phyloP scores from a whole-genome alignment of 2,329 filamentous ascomycete species.

The Sporothrix humicola region DNA sequence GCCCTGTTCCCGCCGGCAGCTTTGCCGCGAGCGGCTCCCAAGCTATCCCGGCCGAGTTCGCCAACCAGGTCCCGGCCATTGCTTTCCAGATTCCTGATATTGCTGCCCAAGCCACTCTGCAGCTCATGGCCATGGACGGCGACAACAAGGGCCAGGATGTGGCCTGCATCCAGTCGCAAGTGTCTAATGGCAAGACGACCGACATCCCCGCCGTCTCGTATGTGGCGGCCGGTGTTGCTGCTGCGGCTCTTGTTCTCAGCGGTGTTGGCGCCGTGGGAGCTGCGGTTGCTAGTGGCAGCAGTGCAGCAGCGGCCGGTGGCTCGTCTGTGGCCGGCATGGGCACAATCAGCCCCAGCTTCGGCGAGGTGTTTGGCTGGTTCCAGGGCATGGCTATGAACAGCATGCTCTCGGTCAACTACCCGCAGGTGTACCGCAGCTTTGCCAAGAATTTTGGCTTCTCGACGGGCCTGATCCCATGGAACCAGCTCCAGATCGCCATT shows the following conservation, averaged over 20 bases:
- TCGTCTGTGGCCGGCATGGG: conserved; percentile 55
- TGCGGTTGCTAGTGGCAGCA: conserved; percentile 50
- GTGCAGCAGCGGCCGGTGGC: conserved; percentile 56
- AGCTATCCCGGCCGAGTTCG: conserved; percentile 72
- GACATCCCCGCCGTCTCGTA: conserved; percentile 79
- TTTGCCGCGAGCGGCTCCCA: conserved; percentile 78
- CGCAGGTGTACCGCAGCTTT: conserved; percentile 86
- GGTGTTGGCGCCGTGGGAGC: conserved; percentile 68
- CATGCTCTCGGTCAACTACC: conserved; percentile 91
- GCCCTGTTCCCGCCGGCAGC: conserved; percentile 79
- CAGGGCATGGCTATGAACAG: conserved; percentile 94
- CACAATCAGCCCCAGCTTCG: conserved; percentile 80
- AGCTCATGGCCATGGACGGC: conserved; percentile 68
- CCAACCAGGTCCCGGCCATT: conserved; percentile 79
- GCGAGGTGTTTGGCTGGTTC: conserved; percentile 86
- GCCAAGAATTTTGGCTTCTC: conserved; percentile 93
- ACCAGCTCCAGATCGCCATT: conserved; percentile 77
- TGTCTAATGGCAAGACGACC: conserved; percentile 87
- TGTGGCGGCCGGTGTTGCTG: conserved; percentile 81
- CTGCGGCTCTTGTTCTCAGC: conserved; percentile 76
- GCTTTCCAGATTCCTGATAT: conserved; percentile 92
- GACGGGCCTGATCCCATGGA: conserved; percentile 82
- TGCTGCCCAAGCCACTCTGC: conserved; percentile 79
- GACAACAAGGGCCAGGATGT: conserved; percentile 58
- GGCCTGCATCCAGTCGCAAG: conserved; percentile 80